Base-by-base conservation (phyloP, 2,329 filamentous ascomycete genomes). In the Penicillium verrucosum region DNA sequence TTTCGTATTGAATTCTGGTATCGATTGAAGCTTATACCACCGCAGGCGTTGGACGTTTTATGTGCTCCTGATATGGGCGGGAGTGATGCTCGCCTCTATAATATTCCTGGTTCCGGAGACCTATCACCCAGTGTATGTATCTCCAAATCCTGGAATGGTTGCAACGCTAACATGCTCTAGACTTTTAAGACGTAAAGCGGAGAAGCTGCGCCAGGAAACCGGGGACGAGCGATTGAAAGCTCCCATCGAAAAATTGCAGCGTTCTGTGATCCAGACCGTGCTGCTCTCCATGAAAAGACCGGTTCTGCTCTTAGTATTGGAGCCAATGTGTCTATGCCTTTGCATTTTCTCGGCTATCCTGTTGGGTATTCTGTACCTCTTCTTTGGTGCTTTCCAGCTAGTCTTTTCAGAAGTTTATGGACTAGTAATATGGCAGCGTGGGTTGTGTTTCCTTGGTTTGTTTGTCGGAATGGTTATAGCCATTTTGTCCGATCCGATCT, bases 281-380 rank as follows among this genome's bases (percentile, higher is more conserved):
- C 75, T 81, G 7, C 74, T 75, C 45, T 87, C 81, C 21, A 81
- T 81, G 71, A 81, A 85, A 61, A 75, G 83, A 32, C 90, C 90
- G 6, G 89, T 94, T 70, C 84, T 94, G 73, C 82, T 97, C 6
- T 81, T 97, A 53, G 73, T 87, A 48, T 82, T 89, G 52, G 91
- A 96, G 77, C 90, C 89, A 62, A 97, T 96, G 90, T 89, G 87
- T 58, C 78, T 94, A 56, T 85, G 86, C 63, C 84, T 97, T 27
- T 94, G 91, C 73, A 75, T 94, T 23, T 89, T 92, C 65, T 90
- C 89, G 0, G 90, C 91, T 38, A 84, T 97, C 52, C 78, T 96
- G n/a, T 80, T 96, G 8, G 92, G 92, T 5, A 88, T 96, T 43
- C 77, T 96, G 2, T 96, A 96, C 70, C 84, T 96, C 38, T 96